Evolutionary conservation across 441 rosid species (phyloP), one percentile per base, ranked within the genome.

Genomic region (Eutrema salsugineum): DNA sequence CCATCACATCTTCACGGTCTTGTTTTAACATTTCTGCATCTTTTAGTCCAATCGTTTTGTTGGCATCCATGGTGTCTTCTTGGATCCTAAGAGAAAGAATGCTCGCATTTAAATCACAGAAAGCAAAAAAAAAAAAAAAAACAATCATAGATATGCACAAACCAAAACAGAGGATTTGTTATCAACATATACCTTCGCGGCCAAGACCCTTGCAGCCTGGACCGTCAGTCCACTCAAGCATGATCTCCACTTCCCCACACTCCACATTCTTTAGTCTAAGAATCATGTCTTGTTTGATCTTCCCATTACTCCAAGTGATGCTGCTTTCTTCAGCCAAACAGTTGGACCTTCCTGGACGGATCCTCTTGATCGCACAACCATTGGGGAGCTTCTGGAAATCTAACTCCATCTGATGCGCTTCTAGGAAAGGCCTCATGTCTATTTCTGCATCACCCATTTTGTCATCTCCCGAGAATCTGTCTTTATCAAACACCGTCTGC

Each of bases 401-500:
- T 64, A 85, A 63, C 27, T 74, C 81, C 86, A 72, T 79, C 63
- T 72, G 72, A 14, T 79, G 46, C 9, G 83, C 81, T 35, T 72
- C 85, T 28, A 85, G 24, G 66, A 81, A 87, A 0, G 91, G 84
- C 71, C 77, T 70, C 10, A 83, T 30, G 36, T 83, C 88, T 42
- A 87, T 78, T 14, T 77, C 78, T 1, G 80, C 89, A 4, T 82
- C 82, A 1, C 91, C 91, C 89, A 87, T 85, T 72, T 78, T 60
- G 77, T 87, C 91, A 62, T 87, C 91, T 58, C 69, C 79, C 0
- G 84, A 72, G 55, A 87, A 63, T 11, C 80, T 82, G 77, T 85
- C 91, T 72, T 87, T 79, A 77, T 85, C 91, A 46, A 63, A 85
- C 61, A 87, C 89, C 8, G 79, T 73, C 91, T 82, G 80, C 76